A percentile compares a stretch with the other conserved stretches of the same genome.
phyloP scores from a whole-genome alignment of 2,329 filamentous ascomycete genomes.

The Fusarium floridanum region DNA sequence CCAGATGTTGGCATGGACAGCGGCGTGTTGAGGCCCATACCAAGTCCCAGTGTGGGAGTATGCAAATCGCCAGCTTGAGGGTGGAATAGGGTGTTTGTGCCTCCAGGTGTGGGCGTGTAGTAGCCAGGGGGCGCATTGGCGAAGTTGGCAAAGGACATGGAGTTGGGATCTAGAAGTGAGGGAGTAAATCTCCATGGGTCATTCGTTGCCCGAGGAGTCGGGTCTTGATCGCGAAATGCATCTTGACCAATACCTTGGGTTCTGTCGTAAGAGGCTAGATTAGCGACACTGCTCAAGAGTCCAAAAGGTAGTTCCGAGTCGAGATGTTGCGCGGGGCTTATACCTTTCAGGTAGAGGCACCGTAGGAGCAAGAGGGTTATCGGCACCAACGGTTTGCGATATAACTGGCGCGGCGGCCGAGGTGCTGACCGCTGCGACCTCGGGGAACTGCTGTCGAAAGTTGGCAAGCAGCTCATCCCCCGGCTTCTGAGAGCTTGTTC shows the following conservation, averaged over 20 bases:
- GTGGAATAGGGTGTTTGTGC: slow-evolving; percentile 84
- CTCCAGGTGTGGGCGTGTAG: slow-evolving; percentile 89
- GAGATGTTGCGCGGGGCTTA: not conserved
- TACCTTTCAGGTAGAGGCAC: slow-evolving; percentile 48
- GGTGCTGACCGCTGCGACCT: slow-evolving; percentile 70
- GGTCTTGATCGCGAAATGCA: slow-evolving; percentile 77
- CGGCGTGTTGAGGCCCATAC: slow-evolving; percentile 84
- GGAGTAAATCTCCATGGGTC: slow-evolving; percentile 92
- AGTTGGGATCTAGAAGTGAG: slow-evolving; percentile 87
- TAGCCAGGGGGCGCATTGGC: slow-evolving; percentile 84
- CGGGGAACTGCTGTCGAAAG: slow-evolving; percentile 87
- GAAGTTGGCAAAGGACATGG: slow-evolving; percentile 83
- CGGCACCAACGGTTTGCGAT: slow-evolving; percentile 51
- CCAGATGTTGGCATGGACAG: slow-evolving; percentile 82
- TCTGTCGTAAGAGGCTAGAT: slow-evolving; percentile 30
- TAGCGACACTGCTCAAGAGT: slow-evolving; percentile 19
- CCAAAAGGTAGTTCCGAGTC: not conserved
- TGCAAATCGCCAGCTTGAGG: slow-evolving; percentile 88
- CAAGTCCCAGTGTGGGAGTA: slow-evolving; percentile 80
- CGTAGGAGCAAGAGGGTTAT: slow-evolving; percentile 39
- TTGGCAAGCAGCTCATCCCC: slow-evolving; percentile 85
- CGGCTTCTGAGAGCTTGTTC: slow-evolving; percentile 86
- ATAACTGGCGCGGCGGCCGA: slow-evolving; percentile 58
- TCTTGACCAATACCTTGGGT: slow-evolving; percentile 44
- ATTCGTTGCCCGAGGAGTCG: slow-evolving; percentile 82